Evolutionary conservation across 139 green algal genomes (phyloP).

Genomic region (Picochlorum sp.): DNA sequence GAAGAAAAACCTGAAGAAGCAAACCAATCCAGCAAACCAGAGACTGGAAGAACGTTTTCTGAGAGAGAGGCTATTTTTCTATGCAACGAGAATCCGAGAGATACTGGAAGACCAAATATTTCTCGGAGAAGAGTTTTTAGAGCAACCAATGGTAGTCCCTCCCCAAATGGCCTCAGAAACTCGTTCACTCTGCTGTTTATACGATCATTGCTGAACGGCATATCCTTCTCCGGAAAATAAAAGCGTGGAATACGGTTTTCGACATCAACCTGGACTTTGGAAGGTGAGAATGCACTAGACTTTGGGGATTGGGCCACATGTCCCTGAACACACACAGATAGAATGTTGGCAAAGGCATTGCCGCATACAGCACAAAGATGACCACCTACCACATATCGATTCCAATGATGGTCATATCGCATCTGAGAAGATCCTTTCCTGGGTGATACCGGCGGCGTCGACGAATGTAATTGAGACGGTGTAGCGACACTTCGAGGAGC

Average conservation of each 20-base stretch:
- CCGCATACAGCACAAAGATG: too few species aligned
- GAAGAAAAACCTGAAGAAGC: constrained; percentile 21
- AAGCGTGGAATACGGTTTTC: background rate
- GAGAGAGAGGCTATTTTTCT: constrained; percentile 40
- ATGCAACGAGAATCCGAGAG: constrained; percentile 74
- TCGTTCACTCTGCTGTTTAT: background rate
- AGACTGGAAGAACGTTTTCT: constrained; percentile 19
- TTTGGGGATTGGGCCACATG: too few species aligned
- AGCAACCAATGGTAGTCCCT: constrained; percentile 3
- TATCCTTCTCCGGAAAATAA: constrained; percentile 2
- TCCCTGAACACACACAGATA: too few species aligned
- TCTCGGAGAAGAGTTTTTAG: constrained; percentile 29
- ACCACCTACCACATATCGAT: too few species aligned
- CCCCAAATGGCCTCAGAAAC: constrained; percentile 8
- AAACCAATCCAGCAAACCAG: constrained; percentile 36
- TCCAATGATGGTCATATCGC: background rate
- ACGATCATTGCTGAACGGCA: background rate
- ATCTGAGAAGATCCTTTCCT: background rate
- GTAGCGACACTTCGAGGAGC: background rate
- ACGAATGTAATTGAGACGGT: background rate
- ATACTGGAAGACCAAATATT: constrained; percentile 75
- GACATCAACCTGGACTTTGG: background rate
- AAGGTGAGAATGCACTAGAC: too few species aligned
- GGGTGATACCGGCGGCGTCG: constrained; percentile 2
- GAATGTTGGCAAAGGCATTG: too few species aligned